Evolutionary conservation across 257 asterid species (phyloP).

Genomic region (Pogostemon cablin): DNA sequence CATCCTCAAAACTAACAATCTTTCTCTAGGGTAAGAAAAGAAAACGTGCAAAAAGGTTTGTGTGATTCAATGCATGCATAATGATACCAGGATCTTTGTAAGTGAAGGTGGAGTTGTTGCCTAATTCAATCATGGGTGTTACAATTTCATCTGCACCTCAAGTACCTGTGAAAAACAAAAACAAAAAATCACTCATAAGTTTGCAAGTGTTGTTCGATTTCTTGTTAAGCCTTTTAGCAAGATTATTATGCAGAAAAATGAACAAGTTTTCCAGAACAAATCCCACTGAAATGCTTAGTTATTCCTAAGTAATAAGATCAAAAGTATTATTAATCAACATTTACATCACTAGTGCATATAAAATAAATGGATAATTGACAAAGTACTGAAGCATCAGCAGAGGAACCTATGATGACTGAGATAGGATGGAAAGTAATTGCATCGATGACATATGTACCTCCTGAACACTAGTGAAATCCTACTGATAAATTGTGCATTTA

Average conservation of each 20-base stretch:
- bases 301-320: background rate
- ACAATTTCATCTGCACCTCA: slow-evolving; percentile 28
- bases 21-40: background rate
- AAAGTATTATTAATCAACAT: background rate
- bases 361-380: background rate
- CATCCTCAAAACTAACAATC: background rate
- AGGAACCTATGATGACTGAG: background rate
- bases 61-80: no score
- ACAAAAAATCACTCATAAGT: background rate
- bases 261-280: background rate
- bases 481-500: background rate
- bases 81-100: background rate
- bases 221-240: slow-evolving; percentile 21
- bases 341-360: background rate
- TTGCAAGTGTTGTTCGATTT: background rate
- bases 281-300: background rate
- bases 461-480: background rate
- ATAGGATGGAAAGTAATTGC: background rate
- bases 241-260: background rate
- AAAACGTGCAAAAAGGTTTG: background rate
- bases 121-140: slow-evolving; percentile 27
- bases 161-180: slow-evolving; percentile 35
- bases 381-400: background rate
- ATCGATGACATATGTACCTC: background rate
- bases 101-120: slow-evolving; percentile 8